phyloP scores from a whole-genome alignment of 2,329 filamentous ascomycete species.

The Amylocarpus encephaloides region DNA sequence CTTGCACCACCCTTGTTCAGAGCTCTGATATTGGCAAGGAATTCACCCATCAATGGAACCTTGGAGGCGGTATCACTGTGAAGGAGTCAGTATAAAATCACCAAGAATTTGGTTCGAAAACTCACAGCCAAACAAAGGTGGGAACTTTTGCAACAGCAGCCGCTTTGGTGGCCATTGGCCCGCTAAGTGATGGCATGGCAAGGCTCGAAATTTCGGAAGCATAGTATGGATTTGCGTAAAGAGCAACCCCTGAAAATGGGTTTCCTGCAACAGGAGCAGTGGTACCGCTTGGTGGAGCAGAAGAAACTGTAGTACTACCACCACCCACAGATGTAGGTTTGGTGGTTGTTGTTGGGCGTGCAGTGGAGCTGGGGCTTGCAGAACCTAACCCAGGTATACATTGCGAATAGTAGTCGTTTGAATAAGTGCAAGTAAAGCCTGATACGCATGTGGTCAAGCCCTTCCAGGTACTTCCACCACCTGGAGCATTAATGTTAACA shows the following conservation, averaged over 20 bases:
- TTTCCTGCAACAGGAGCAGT: constrained; percentile 42
- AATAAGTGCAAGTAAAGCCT: constrained; percentile 24
- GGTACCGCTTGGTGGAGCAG: constrained; percentile 9
- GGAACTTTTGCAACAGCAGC: constrained; percentile 44
- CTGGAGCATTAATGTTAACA: constrained; percentile 14
- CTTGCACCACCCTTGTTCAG: constrained; percentile 43
- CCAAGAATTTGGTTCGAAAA: constrained; percentile 6
- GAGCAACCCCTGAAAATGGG: constrained; percentile 42
- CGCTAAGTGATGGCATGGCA: constrained; percentile 57
- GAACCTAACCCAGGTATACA: constrained; percentile 23
- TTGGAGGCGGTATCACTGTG: constrained; percentile 40
- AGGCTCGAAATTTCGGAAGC: constrained; percentile 44
- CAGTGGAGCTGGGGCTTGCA: constrained; percentile 1
- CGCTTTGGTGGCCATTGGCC: constrained; percentile 45
- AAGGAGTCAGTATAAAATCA: neutral
- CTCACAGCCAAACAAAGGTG: constrained; percentile 47
- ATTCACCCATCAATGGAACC: constrained; percentile 42
- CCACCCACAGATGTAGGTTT: constrained; percentile 7
- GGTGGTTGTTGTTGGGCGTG: constrained; percentile 17
- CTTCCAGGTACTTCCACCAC: constrained; percentile 24
- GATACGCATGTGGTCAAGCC: constrained; percentile 27
- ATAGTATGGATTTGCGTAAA: constrained; percentile 48
- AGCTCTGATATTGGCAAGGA: constrained; percentile 40
- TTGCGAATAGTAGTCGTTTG: constrained; percentile 27
- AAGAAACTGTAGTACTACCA: constrained; percentile 10